These are phyloP conservation scores for Gastrodia elata DNA, from an alignment of 106 monocot genomes.

Conservation along the genomic window DNA sequence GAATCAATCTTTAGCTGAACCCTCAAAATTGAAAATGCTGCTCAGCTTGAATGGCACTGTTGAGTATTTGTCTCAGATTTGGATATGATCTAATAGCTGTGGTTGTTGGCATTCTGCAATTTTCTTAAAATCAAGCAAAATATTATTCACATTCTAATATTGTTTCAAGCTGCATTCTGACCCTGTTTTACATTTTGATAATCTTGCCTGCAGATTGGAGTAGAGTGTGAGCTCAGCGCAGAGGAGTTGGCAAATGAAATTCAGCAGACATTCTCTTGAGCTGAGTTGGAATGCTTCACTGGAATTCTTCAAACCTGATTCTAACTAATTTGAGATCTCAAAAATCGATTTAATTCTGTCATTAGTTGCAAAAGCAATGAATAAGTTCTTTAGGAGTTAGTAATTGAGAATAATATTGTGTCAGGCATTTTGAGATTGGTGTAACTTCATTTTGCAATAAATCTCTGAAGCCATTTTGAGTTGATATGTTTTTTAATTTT, in stretches of 20 bases:
- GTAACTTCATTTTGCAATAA: not conserved
- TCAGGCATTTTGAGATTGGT: constrained; percentile 3
- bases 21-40: too few relatives aligned
- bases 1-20: too few relatives aligned
- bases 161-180: too few relatives aligned
- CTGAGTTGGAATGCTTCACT: too few relatives aligned
- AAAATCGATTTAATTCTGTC: not conserved
- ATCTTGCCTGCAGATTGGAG: constrained; percentile 79
- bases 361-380: too few relatives aligned
- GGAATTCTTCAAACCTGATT: not conserved
- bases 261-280: constrained; percentile 60
- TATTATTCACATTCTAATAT: too few relatives aligned
- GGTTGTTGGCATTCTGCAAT: not conserved
- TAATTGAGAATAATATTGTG: constrained; percentile 11
- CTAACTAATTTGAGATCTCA: not conserved
- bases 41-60: too few relatives aligned
- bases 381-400: too few relatives aligned
- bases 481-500: not conserved
- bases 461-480: too few relatives aligned
- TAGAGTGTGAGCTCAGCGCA: constrained; percentile 85
- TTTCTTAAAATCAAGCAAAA: not conserved
- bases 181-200: too few relatives aligned
- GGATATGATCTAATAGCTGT: not conserved
- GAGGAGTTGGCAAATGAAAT: constrained; percentile 83
- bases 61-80: too few relatives aligned